Base-by-base conservation (phyloP, 805 yeast species). In the Suhomyces pyralidae region DNA sequence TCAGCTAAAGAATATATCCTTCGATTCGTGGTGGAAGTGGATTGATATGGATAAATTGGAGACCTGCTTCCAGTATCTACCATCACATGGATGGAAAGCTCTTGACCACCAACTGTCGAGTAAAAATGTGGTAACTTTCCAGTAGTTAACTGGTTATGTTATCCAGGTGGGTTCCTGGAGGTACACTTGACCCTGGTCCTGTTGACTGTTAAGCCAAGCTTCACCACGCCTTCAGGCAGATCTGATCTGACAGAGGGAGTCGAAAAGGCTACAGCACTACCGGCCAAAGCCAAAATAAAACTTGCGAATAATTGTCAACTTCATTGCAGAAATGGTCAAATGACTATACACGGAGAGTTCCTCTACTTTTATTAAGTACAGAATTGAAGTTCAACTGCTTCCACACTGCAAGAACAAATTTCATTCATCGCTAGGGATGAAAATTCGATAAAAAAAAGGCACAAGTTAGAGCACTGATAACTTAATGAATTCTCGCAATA, bases 191-290 rank as follows among this genome's bases (percentile, higher is more conserved):
- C 22, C 22, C 22, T 20, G 22, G 36, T 32, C 36, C 36, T 14
- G 36, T 32, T 32, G 17, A 32, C 36, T 2, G 17, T 32, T 4
- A 32, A 32, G 17, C 36, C 36, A n/a, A 32, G 17, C 17, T 32
- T 32, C 17, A 32, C 36, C 14, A 32, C 36, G 5, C 36, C 36
- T 6, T 32, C 36, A 32, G 17, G 5, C 36, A n/a, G 17, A n/a
- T 32, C 36, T n/a, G 36, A 32, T 32, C 36, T 32, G 17, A n/a
- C 36, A 7, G 17, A 14, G 1, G 36, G 36, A n/a, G n/a, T n/a
- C 3, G 36, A 32, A 32, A 32, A 40, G n/a, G 32, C 32, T 28
- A n/a, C 32, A 12, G 79, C 60, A 0, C 91, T 92, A 50, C 36
- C 3, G 8, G 36, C 36, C 17, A 32, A 32, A 9, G 36, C 34